phyloP scores from a whole-genome alignment of 495 filamentous ascomycete genomes.

The Cercophora newfieldiana region DNA sequence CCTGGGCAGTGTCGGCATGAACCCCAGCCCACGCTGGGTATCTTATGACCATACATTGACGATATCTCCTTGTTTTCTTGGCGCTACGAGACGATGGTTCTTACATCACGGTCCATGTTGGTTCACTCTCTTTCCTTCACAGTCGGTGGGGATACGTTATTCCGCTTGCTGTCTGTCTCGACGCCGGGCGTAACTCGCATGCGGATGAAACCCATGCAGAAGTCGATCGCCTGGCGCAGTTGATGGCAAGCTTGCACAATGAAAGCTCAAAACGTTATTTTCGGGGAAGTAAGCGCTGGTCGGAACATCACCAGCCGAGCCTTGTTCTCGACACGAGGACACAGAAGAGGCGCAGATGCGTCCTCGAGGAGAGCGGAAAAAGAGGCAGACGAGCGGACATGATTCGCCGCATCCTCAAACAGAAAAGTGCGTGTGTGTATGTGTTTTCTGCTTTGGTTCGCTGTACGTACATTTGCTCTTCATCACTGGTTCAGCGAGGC shows the following conservation, averaged over 20 bases:
- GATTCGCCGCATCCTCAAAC: not conserved
- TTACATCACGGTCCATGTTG: not conserved
- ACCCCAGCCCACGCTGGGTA: not conserved
- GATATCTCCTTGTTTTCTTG: not conserved
- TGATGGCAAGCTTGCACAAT: not conserved
- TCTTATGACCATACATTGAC: not conserved
- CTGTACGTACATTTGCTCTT: not conserved
- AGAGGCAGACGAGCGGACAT: not conserved
- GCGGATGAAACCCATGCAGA: slow-evolving; percentile 18
- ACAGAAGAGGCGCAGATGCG: not conserved
- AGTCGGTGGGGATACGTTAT: slow-evolving; percentile 21
- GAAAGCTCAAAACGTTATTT: not conserved
- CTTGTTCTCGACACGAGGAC: not conserved
- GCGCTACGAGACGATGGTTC: not conserved
- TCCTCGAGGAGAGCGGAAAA: not conserved
- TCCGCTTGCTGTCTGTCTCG: not conserved
- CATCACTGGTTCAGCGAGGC: not conserved
- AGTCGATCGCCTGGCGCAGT: not conserved
- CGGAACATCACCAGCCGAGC: not conserved
- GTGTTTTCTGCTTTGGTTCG: not conserved
- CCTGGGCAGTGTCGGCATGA: not conserved
- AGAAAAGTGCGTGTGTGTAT: not conserved
- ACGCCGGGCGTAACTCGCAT: not conserved
- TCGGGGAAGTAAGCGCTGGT: not conserved
- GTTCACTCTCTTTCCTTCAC: slow-evolving; percentile 3